Percentiles rank a stretch among this genome's conserved stretches.
Evolutionary conservation across 108 stramenopile species (phyloP).

Genomic region (Nannochloropsis gaditana): DNA sequence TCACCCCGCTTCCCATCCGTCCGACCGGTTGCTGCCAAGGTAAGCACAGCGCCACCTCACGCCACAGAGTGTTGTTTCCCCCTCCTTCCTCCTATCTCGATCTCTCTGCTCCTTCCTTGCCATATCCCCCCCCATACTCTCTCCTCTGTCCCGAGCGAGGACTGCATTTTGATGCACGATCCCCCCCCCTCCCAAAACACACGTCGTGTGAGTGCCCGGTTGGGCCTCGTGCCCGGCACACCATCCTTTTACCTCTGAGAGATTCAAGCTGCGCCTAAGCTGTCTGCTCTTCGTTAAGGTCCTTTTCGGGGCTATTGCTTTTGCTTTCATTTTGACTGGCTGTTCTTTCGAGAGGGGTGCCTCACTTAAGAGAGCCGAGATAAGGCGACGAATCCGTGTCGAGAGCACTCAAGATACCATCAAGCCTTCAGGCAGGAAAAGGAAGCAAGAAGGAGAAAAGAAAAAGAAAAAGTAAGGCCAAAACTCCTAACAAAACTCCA

Average conservation of each 20-base stretch:
- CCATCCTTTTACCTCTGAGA: constrained; percentile 8
- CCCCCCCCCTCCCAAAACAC: neutral
- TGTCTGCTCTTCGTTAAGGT: neutral
- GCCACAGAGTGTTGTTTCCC: neutral
- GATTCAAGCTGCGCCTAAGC: neutral
- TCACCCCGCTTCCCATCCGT: neutral
- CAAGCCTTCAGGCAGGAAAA: too few relatives aligned
- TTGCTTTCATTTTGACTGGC: neutral
- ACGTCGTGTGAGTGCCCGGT: constrained; percentile 1
- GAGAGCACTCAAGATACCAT: too few relatives aligned
- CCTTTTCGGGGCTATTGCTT: neutral
- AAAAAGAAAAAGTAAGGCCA: too few relatives aligned
- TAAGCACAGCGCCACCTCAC: constrained; percentile 1
- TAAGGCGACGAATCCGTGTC: neutral
- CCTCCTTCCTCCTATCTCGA: neutral
- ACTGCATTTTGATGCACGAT: neutral
- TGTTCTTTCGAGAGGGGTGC: neutral
- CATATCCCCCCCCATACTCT: neutral
- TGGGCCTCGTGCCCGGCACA: constrained; percentile 19
- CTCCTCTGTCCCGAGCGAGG: neutral
- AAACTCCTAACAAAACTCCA: too few relatives aligned
- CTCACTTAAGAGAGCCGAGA: neutral
- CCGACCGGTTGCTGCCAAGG: neutral
- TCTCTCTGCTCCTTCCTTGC: neutral
- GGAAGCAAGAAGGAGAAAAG: too few relatives aligned